Percentiles rank a stretch among this genome's conserved stretches.
These are phyloP conservation scores for Pseudozyma hubeiensis DNA, from an alignment of 1,284 basidiomycete genomes.

Conservation along the genomic window DNA sequence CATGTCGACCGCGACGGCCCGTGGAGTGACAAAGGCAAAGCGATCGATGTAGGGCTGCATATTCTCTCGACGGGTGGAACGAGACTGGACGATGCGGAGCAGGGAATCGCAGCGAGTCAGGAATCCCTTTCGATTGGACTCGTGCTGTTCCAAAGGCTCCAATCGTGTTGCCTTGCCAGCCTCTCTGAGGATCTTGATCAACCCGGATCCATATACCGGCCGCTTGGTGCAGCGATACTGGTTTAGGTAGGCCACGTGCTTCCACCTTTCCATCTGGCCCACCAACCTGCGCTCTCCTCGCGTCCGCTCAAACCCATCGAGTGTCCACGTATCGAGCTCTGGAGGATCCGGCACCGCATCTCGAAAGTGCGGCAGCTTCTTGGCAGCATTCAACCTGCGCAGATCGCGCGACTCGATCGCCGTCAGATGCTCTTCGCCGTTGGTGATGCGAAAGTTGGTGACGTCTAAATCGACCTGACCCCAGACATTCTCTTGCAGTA, in stretches of 20 bases:
- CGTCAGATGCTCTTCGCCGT: slow-evolving; percentile 70
- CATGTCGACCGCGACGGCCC: slow-evolving; percentile 82
- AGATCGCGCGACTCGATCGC: slow-evolving; percentile 73
- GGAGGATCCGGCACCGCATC: slow-evolving; percentile 71
- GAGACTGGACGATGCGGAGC: slow-evolving; percentile 73
- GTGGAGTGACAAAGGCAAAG: slow-evolving; percentile 86
- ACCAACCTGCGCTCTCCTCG: slow-evolving; percentile 74
- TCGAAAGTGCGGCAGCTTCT: slow-evolving; percentile 72
- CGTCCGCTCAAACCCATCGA: slow-evolving; percentile 78
- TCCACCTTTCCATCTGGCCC: slow-evolving; percentile 75
- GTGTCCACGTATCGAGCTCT: slow-evolving; percentile 77
- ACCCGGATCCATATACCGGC: slow-evolving; percentile 75
- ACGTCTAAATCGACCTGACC: slow-evolving; percentile 75
- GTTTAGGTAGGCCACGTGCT: slow-evolving; percentile 81
- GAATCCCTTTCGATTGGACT: slow-evolving; percentile 70
- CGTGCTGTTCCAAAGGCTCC: slow-evolving; percentile 36
- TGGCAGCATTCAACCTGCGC: slow-evolving; percentile 79
- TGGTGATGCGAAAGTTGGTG: slow-evolving; percentile 77
- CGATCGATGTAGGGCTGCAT: slow-evolving; percentile 76
- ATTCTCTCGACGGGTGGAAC: slow-evolving; percentile 74
- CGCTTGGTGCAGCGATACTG: slow-evolving; percentile 76
- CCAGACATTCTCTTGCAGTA: slow-evolving; percentile 73
- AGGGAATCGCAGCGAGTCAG: slow-evolving; percentile 75
- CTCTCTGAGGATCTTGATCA: slow-evolving; percentile 38
- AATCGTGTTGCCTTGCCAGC: slow-evolving; percentile 25